These are phyloP conservation scores for Grosmannia serpens DNA, from an alignment of 2,329 filamentous ascomycete species.

Conservation along the genomic window DNA sequence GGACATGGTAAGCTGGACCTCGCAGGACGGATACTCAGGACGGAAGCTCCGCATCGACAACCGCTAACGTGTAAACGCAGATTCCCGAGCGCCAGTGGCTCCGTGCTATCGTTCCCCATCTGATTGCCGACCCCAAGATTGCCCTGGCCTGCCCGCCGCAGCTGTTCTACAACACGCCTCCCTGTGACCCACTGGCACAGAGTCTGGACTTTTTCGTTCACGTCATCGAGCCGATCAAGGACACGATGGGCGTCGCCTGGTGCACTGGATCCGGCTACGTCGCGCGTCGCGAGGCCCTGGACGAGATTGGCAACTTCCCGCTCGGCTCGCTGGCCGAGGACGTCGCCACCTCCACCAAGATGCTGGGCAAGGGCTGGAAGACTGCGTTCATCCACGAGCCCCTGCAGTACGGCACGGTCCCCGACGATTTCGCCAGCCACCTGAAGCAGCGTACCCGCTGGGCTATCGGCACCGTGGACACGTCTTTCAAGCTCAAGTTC, in stretches of 20 bases:
- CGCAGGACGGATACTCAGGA: fast-evolving
- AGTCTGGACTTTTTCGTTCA: slow-evolving; percentile 47
- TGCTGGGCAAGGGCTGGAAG: slow-evolving; percentile 49
- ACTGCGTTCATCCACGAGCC: slow-evolving; percentile 48
- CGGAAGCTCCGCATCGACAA: neutral
- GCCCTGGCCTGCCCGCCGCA: slow-evolving; percentile 47
- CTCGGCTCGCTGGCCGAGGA: slow-evolving; percentile 50
- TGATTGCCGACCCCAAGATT: slow-evolving; percentile 42
- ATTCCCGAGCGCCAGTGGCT: slow-evolving; percentile 51
- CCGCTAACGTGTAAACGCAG: neutral
- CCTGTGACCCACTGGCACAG: slow-evolving; percentile 44
- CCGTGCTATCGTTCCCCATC: slow-evolving; percentile 43
- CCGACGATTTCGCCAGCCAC: slow-evolving; percentile 42
- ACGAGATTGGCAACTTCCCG: slow-evolving; percentile 50
- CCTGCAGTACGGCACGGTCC: slow-evolving; percentile 47
- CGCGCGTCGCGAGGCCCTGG: slow-evolving; percentile 43
- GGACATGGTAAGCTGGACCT: slow-evolving; percentile 37
- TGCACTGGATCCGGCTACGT: slow-evolving; percentile 53
- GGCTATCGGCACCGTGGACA: slow-evolving; percentile 44
- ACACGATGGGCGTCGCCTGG: slow-evolving; percentile 40
- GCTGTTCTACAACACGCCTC: slow-evolving; percentile 50
- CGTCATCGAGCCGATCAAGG: slow-evolving; percentile 36
- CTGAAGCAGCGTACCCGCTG: slow-evolving; percentile 45
- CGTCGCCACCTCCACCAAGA: slow-evolving; percentile 42
- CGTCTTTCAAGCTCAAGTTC: slow-evolving; percentile 46